Conservation (phyloP, 768 basidiomycete species). For the Terana coerulea region DNA sequence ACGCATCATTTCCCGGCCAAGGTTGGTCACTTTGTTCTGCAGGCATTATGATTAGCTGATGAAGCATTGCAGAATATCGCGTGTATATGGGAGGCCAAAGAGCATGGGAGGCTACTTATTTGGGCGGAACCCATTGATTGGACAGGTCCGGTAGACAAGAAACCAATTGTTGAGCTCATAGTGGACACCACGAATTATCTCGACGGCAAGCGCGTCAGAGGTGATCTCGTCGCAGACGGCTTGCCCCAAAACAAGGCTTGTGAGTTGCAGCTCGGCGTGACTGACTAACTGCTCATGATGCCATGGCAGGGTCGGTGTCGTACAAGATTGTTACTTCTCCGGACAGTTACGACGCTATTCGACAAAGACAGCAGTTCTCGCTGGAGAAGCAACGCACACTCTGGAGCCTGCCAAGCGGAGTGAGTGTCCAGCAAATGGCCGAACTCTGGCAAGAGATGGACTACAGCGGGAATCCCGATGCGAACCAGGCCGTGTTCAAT, state of each 20-base stretch:
- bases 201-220: constrained; percentile 32
- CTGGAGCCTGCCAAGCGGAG: constrained; percentile 46
- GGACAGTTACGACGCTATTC: constrained; percentile 32
- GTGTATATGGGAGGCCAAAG: constrained; percentile 57
- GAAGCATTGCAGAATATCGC: constrained; percentile 43
- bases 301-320: constrained; percentile 51
- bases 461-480: constrained; percentile 27
- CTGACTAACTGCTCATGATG: not conserved
- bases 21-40: constrained; percentile 37
- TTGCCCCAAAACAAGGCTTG: not conserved
- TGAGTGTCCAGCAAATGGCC: constrained; percentile 32
- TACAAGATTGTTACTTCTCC: constrained; percentile 49
- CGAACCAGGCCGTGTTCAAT: constrained; percentile 14
- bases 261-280: no score
- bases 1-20: constrained; percentile 57
- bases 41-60: not conserved
- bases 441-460: constrained; percentile 43
- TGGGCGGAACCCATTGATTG: constrained; percentile 63
- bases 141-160: constrained; percentile 24
- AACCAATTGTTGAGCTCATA: constrained; percentile 56
- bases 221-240: constrained; percentile 15
- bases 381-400: constrained; percentile 43
- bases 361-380: constrained; percentile 28
- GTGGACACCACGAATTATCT: constrained; percentile 47
- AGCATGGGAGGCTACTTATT: constrained; percentile 44